These are phyloP conservation scores for Malus hybrid DNA, from an alignment of 331 rosid species.

Conservation along the genomic window DNA sequence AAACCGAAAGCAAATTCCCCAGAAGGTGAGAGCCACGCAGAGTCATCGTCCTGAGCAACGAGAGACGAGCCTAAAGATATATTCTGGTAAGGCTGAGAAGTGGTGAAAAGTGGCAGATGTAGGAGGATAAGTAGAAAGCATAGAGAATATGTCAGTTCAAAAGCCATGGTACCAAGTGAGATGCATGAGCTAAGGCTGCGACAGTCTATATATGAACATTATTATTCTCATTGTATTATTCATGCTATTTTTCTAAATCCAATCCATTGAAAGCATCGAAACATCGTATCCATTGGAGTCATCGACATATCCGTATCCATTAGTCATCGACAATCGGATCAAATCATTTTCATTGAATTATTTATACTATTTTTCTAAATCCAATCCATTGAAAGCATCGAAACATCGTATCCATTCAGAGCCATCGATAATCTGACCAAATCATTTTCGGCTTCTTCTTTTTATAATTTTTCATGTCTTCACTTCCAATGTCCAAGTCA, in stretches of 20 bases:
- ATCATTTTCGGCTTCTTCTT: too few relatives aligned
- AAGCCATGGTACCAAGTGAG: not conserved
- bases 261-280: too few relatives aligned
- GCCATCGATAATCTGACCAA: not conserved
- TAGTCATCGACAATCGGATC: too few relatives aligned
- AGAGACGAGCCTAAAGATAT: not conserved
- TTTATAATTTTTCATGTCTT: too few relatives aligned
- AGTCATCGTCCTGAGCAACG: not conserved
- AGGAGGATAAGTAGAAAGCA: not conserved
- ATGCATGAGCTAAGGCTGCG: too few relatives aligned
- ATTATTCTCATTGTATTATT: not conserved
- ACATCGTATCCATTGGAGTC: not conserved
- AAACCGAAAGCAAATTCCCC: constrained; percentile 14
- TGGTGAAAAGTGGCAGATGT: not conserved
- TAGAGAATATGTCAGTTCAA: not conserved
- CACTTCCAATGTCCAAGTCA: too few relatives aligned
- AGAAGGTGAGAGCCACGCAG: not conserved
- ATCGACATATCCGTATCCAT: not conserved
- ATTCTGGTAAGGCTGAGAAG: not conserved
- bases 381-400: too few relatives aligned
- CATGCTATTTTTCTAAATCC: too few relatives aligned
- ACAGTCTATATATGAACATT: not conserved
- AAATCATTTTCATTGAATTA: too few relatives aligned
- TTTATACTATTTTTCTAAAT: too few relatives aligned
- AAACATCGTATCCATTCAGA: not conserved